Percentiles rank a stretch among this genome's conserved stretches.
These are phyloP conservation scores for Singerocomus rubriflavus DNA, from an alignment of 1,284 basidiomycete genomes.

Conservation along the genomic window DNA sequence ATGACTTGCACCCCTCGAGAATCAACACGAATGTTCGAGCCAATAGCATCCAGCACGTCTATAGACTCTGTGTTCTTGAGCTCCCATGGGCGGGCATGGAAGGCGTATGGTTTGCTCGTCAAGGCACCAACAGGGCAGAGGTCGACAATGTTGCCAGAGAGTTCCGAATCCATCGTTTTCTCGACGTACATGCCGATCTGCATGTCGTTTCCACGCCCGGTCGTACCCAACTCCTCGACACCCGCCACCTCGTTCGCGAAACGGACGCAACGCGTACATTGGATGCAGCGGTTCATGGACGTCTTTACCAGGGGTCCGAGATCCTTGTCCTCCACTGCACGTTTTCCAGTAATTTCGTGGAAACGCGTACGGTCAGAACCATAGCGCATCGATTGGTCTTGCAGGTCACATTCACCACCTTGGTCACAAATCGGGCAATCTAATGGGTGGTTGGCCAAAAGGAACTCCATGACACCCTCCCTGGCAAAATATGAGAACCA, in stretches of 20 bases:
- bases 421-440: conserved; percentile 99
- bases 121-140: conserved; percentile 97
- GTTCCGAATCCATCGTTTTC: conserved; percentile 96
- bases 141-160: conserved; percentile 97
- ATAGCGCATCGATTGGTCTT: conserved; percentile 99
- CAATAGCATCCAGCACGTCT: conserved; percentile 98
- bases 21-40: conserved; percentile 96
- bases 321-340: conserved; percentile 98
- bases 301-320: conserved; percentile 98
- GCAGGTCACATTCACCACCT: conserved; percentile 97
- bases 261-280: conserved; percentile 98
- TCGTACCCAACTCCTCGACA: conserved; percentile 96
- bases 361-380: conserved; percentile 96
- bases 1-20: conserved; percentile 96
- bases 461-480: conserved; percentile 99
- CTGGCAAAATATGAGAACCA: conserved; percentile 40
- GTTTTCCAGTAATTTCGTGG: conserved; percentile 98
- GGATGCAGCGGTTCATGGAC: conserved; percentile 99
- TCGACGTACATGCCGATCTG: conserved; percentile 99
- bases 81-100: conserved; percentile 97
- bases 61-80: conserved; percentile 97
- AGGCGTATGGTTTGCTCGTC: conserved; percentile 97
- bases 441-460: conserved; percentile 95
- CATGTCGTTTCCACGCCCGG: conserved; percentile 96
- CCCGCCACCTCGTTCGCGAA: conserved; percentile 99